Conservation (phyloP, 73 alveolate species). For the Paramecium biaurelia region DNA sequence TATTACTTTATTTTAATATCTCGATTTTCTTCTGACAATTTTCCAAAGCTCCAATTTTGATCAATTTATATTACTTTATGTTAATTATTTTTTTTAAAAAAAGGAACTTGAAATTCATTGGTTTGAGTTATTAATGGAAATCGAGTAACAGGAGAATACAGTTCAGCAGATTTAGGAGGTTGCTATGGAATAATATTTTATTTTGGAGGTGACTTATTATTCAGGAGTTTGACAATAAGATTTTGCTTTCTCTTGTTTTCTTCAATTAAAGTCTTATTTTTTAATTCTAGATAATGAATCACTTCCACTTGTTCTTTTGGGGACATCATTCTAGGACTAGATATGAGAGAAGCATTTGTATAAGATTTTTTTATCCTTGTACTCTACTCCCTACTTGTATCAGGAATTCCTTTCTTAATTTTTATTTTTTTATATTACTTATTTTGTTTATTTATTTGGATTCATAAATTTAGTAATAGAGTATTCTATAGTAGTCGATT, state of each 20-base stretch:
- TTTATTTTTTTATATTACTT: neutral
- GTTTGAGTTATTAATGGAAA: neutral
- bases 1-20: neutral
- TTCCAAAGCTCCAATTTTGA: constrained; percentile 21
- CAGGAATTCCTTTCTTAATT: neutral
- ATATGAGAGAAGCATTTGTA: neutral
- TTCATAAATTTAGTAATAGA: neutral
- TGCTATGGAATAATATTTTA: neutral
- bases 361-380: neutral
- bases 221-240: neutral
- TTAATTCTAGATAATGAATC: neutral
- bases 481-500: neutral
- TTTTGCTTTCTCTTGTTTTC: neutral
- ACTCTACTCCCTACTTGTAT: neutral
- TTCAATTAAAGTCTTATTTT: neutral
- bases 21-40: neutral
- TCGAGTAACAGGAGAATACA: neutral
- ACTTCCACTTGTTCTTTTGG: neutral
- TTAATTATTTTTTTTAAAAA: neutral
- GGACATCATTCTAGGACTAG: neutral
- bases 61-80: neutral
- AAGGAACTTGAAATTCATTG: neutral
- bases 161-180: neutral
- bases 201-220: neutral
- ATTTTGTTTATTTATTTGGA: neutral